Conservation (phyloP, 2,329 filamentous ascomycete species). For the Stachybotrys echinatus region DNA sequence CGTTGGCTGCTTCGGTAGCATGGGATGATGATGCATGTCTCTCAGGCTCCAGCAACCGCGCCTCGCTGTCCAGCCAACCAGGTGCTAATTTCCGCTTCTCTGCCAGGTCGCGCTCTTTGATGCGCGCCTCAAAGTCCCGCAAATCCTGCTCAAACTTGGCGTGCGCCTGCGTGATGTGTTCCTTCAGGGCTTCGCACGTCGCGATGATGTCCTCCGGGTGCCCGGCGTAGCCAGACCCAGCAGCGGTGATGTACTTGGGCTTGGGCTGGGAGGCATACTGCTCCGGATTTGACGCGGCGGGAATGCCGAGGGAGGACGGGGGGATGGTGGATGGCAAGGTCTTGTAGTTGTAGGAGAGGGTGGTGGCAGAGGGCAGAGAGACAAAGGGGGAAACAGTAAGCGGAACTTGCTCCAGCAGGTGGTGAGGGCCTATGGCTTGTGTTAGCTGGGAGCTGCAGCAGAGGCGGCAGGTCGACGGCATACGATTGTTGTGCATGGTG, state of each 20-base stretch:
- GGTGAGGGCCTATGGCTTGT: slow-evolving; percentile 62
- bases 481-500: slow-evolving; percentile 29
- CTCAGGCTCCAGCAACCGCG: slow-evolving; percentile 64
- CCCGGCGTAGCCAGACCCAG: slow-evolving; percentile 72
- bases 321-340: slow-evolving; percentile 82
- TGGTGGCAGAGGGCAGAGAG: slow-evolving; percentile 81
- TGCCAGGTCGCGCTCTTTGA: slow-evolving; percentile 61
- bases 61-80: slow-evolving; percentile 74
- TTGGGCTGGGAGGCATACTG: slow-evolving; percentile 35
- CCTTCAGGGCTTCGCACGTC: slow-evolving; percentile 73
- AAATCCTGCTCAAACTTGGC: slow-evolving; percentile 64
- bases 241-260: slow-evolving; percentile 69
- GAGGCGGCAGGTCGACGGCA: slow-evolving; percentile 6
- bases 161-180: slow-evolving; percentile 66
- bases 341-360: slow-evolving; percentile 93
- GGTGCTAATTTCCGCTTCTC: slow-evolving; percentile 77
- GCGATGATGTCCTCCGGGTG: slow-evolving; percentile 82
- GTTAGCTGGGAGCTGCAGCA: slow-evolving; percentile 7
- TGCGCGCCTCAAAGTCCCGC: slow-evolving; percentile 62
- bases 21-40: slow-evolving; percentile 29
- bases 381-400: slow-evolving; percentile 93
- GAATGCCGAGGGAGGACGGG: slow-evolving; percentile 27
- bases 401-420: slow-evolving; percentile 85
- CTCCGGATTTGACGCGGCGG: slow-evolving; percentile 25
- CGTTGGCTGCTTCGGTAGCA: slow-evolving; percentile 11